Percentiles rank a stretch among this genome's conserved stretches.
These are phyloP conservation scores for Calonectria pauciramosa DNA, from an alignment of 2,329 filamentous ascomycete species.

Conservation along the genomic window DNA sequence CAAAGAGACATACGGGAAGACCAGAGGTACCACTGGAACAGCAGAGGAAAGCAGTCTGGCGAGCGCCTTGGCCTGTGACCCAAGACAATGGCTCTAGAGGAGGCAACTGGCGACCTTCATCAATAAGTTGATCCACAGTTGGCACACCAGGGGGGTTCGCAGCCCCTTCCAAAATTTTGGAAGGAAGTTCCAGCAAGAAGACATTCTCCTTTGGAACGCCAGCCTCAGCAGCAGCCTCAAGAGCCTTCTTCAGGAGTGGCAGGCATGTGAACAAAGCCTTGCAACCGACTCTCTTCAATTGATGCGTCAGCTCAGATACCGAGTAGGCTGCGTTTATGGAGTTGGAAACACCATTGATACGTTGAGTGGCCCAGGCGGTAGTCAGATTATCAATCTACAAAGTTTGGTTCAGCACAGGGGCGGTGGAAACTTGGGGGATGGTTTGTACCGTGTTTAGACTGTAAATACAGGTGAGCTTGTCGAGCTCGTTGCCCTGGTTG, in stretches of 20 bases:
- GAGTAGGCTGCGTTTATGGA: slow-evolving; percentile 20
- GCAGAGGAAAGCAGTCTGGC: slow-evolving; percentile 21
- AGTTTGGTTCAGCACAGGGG: background rate
- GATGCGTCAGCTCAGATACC: slow-evolving; percentile 17
- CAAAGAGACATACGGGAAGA: slow-evolving; percentile 2
- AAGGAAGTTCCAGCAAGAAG: slow-evolving; percentile 14
- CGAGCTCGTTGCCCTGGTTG: slow-evolving; percentile 10
- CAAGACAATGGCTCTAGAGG: slow-evolving; percentile 10
- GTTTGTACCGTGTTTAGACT: slow-evolving; percentile 17
- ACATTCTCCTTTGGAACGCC: slow-evolving; percentile 16
- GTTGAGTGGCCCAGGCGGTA: slow-evolving; percentile 22
- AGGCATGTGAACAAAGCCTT: slow-evolving; percentile 22
- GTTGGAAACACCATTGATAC: slow-evolving; percentile 22
- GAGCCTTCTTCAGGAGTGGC: slow-evolving; percentile 14
- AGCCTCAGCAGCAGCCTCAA: slow-evolving; percentile 12
- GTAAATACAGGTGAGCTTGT: slow-evolving; percentile 21
- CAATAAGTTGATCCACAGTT: slow-evolving; percentile 18
- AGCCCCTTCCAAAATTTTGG: slow-evolving; percentile 13
- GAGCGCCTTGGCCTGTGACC: slow-evolving; percentile 14
- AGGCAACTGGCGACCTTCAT: slow-evolving; percentile 12
- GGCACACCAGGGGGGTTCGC: slow-evolving; percentile 8
- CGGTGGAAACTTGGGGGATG: background rate
- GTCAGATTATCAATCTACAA: slow-evolving; percentile 16
- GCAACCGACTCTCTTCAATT: slow-evolving; percentile 17
- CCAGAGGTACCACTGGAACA: slow-evolving; percentile 21